phyloP scores from a whole-genome alignment of 108 stramenopile species.

The Nitzschia sp. region DNA sequence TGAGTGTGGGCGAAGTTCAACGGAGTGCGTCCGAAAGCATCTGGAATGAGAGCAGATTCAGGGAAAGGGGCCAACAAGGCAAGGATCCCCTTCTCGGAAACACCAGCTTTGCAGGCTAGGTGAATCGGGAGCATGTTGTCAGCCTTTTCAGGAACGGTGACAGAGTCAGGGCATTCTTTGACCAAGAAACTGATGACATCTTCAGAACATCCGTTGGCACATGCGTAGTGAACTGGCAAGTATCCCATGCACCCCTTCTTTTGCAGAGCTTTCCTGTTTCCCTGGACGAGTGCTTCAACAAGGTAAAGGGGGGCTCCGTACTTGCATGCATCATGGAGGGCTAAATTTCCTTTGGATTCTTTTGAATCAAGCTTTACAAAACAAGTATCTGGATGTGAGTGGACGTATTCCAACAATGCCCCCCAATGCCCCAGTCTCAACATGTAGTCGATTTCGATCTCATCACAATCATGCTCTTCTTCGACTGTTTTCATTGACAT shows the following conservation, averaged over 20 bases:
- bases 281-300: constrained; percentile 36
- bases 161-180: constrained; percentile 59
- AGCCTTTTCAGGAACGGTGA: constrained; percentile 25
- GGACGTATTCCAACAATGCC: constrained; percentile 4
- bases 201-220: constrained; percentile 52
- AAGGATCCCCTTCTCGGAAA: constrained; percentile 44
- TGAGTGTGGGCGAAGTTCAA: constrained; percentile 28
- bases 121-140: constrained; percentile 57
- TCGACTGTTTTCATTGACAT: constrained; percentile 4
- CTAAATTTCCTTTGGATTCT: constrained; percentile 22
- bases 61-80: constrained; percentile 47
- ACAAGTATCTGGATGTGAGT: constrained; percentile 4
- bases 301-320: constrained; percentile 45
- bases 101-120: constrained; percentile 59
- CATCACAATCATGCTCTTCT: not conserved
- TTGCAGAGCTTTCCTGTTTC: constrained; percentile 39
- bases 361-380: not conserved
- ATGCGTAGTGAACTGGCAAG: constrained; percentile 72
- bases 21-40: constrained; percentile 24
- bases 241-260: constrained; percentile 45
- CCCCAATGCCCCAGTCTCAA: constrained; percentile 15
- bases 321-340: constrained; percentile 59
- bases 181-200: constrained; percentile 49
- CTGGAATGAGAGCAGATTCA: constrained; percentile 37
- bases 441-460: not conserved